Evolutionary conservation across 208 protist species (phyloP), one percentile per base, ranked within the genome.

Genomic region (Trypanosoma conorhini): DNA sequence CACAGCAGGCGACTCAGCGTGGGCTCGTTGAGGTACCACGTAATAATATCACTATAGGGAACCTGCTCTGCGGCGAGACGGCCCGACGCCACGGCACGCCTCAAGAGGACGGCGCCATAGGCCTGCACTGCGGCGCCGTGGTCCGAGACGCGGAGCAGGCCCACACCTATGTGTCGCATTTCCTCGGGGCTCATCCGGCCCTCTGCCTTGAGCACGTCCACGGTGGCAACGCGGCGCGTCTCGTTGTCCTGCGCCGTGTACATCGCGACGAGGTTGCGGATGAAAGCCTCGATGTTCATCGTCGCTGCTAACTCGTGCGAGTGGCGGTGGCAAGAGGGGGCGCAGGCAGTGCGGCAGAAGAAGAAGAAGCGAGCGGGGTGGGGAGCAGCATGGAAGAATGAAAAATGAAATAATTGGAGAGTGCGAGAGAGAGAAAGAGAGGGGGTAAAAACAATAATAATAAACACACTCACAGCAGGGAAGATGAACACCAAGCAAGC

Each of bases 21-120:
- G 7, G 80, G 76, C 59, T 90, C 87, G 21, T 70, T 86, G 58
- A 76, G 77, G 67, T 89, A 93, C 88, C 90, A 95, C n/a, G 61
- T 62, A 9, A 92, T 68, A 5, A 93, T 55, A 30, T 93, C 86
- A 71, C 65, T 72, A 21, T 86, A 76, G n/a, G 90, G 87, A 3
- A 95, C 65, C 2, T 74, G 31, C 22, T 48, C 52, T 1, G 80
- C 54, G 10, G 26, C 5, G n/a, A 93, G 26, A 40, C 70, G 59
- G 1, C 70, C 44, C 26, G 62, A 76, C 28, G 67, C 48, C 48
- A 96, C 48, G 9, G 77, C 86, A 58, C 90, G 77, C 3, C 70
- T 74, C 17, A 96, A 72, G 9, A 96, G 61, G 22, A 96, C 88
- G 4, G 88, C 88, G 9, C 91, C 91, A 50, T 94, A 96, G 13